A percentile compares a stretch with the other conserved stretches of the same genome.
phyloP scores from a whole-genome alignment of 768 basidiomycete species.

The Phaffia australis region DNA sequence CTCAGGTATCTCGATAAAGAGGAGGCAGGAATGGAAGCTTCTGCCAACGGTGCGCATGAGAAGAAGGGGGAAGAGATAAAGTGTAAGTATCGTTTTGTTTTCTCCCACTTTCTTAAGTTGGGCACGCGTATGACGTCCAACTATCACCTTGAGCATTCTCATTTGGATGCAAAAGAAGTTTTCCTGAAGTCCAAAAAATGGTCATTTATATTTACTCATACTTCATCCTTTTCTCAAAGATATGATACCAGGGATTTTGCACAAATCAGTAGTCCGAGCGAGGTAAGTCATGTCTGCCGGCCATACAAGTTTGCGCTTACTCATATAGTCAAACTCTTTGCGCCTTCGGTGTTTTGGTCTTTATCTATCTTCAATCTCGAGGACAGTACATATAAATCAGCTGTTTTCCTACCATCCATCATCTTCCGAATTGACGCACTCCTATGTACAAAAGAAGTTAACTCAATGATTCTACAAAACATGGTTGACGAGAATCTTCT shows the following conservation, averaged over 20 bases:
- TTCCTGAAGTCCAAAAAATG: too few species aligned
- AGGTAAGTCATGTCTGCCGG: too few species aligned
- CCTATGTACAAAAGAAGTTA: slow-evolving; percentile 66
- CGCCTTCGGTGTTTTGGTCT: slow-evolving; percentile 52
- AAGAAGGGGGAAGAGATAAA: slow-evolving; percentile 6
- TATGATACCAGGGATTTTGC: slow-evolving; percentile 72
- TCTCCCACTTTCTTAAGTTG: neutral
- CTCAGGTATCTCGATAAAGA: slow-evolving; percentile 1
- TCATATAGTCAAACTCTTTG: slow-evolving; percentile 50
- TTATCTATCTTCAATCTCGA: neutral
- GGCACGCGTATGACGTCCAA: neutral
- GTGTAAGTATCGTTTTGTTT: slow-evolving; percentile 1
- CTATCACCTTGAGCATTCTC: neutral
- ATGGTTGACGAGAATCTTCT: slow-evolving; percentile 54
- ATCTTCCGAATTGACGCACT: slow-evolving; percentile 60
- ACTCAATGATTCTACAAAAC: slow-evolving; percentile 55
- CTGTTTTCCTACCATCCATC: slow-evolving; percentile 62
- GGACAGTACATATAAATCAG: slow-evolving; percentile 56
- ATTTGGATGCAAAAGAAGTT: too few species aligned
- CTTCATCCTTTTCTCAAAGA: slow-evolving; percentile 42
- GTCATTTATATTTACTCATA: neutral
- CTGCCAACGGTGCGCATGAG: too few species aligned
- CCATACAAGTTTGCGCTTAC: too few species aligned
- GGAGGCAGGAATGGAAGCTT: neutral
- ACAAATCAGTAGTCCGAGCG: slow-evolving; percentile 26